phyloP scores from a whole-genome alignment of 441 rosid genomes.

The Gossypium davidsonii region DNA sequence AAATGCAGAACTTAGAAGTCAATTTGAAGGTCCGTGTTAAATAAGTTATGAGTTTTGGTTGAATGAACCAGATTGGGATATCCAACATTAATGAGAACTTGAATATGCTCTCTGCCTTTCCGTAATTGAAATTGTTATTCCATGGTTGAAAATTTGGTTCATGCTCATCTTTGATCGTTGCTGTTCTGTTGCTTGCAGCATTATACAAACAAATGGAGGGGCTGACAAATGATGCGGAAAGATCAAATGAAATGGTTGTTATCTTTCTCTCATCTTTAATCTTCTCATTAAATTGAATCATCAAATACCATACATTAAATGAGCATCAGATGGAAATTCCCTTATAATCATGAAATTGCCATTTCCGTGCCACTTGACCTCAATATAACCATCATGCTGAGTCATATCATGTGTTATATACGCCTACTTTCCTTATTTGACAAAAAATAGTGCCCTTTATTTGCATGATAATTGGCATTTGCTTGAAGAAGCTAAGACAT shows the following conservation, averaged over 20 bases:
- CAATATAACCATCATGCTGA: too few relatives aligned
- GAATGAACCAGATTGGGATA: neutral
- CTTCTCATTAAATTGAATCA: neutral
- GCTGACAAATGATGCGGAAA: conserved; percentile 70
- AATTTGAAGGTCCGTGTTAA: conserved; percentile 65
- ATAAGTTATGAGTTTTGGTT: neutral
- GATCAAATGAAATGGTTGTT: conserved; percentile 77
- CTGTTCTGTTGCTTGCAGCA: conserved; percentile 42
- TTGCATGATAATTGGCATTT: neutral
- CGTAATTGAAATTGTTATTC: neutral
- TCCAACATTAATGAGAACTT: neutral
- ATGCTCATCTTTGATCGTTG: conserved; percentile 8
- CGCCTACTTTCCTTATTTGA: too few relatives aligned
- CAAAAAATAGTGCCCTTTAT: too few relatives aligned
- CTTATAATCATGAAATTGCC: too few relatives aligned
- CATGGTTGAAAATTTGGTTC: conserved; percentile 2
- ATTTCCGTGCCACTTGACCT: too few relatives aligned
- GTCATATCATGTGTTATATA: too few relatives aligned
- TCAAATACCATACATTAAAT: neutral
- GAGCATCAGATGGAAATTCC: neutral
- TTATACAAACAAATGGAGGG: conserved; percentile 73
- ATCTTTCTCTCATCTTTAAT: conserved; percentile 9
- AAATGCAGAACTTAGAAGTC: conserved; percentile 75
- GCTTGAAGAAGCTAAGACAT: neutral
- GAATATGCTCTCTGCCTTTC: neutral